phyloP scores from a whole-genome alignment of 2,329 filamentous ascomycete genomes.

The Ascochyta lentis region DNA sequence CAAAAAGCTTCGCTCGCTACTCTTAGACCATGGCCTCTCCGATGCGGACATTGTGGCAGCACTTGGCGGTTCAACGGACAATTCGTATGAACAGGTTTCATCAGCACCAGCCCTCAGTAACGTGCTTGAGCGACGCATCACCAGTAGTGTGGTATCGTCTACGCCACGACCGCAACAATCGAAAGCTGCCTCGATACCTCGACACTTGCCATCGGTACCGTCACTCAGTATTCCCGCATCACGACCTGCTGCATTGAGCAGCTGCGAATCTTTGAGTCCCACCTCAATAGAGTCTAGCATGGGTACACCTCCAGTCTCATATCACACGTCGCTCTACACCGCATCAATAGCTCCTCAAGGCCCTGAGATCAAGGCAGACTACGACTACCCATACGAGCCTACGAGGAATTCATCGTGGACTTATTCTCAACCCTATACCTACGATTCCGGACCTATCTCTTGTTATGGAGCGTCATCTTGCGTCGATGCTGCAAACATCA shows the following conservation, averaged over 20 bases:
- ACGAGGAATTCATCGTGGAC: constrained; percentile 31
- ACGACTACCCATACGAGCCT: constrained; percentile 35
- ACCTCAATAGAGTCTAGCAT: constrained; percentile 42
- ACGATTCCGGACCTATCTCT: constrained; percentile 19
- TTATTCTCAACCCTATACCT: constrained; percentile 27
- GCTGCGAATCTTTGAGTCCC: constrained; percentile 40
- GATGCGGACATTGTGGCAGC: constrained; percentile 59
- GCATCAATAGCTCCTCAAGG: constrained; percentile 27
- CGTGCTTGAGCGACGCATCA: constrained; percentile 42
- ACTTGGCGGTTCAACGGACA: constrained; percentile 32
- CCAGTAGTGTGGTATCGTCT: constrained; percentile 29
- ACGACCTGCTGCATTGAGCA: constrained; percentile 32
- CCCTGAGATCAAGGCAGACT: constrained; percentile 33
- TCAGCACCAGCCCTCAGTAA: constrained; percentile 34
- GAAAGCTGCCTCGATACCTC: constrained; percentile 23
- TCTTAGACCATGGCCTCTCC: constrained; percentile 64
- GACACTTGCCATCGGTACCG: constrained; percentile 27
- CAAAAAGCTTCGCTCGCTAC: constrained; percentile 64
- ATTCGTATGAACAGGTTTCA: constrained; percentile 38
- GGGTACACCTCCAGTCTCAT: constrained; percentile 36
- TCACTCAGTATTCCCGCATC: constrained; percentile 32
- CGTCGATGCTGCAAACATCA: constrained; percentile 54
- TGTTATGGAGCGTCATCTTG: constrained; percentile 46
- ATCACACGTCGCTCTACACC: constrained; percentile 31
- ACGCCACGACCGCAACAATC: constrained; percentile 23